A percentile compares a stretch with the other conserved stretches of the same genome.
phyloP scores from a whole-genome alignment of 148 eudicot genomes.

The Silene latifolia region DNA sequence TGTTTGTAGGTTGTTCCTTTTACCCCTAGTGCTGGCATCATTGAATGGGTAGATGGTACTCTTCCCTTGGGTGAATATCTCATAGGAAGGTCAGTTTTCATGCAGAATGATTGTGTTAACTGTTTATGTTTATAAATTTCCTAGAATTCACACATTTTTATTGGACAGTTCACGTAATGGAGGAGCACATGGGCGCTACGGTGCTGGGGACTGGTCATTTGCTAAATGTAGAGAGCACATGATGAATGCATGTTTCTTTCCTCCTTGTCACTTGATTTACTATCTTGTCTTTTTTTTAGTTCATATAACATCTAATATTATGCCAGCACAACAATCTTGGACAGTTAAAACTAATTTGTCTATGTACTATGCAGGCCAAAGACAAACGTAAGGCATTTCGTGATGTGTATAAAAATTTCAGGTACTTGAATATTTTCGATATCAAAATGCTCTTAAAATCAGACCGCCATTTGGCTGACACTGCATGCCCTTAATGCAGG shows the following conservation, averaged over 20 bases:
- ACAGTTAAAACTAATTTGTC: slow-evolving; percentile 9
- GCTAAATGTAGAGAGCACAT: slow-evolving; percentile 88
- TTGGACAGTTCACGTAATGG: slow-evolving; percentile 74
- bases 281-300: not conserved
- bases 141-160: slow-evolving; percentile 10
- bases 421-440: slow-evolving; percentile 34
- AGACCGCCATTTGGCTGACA: slow-evolving; percentile 15
- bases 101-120: slow-evolving; percentile 6
- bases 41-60: slow-evolving; percentile 99
- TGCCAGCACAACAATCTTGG: not conserved
- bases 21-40: slow-evolving; percentile 99
- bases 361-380: slow-evolving; percentile 53
- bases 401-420: slow-evolving; percentile 77
- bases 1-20: slow-evolving; percentile 87
- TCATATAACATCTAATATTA: slow-evolving; percentile 3
- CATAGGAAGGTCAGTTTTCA: slow-evolving; percentile 68
- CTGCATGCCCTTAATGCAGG: slow-evolving; percentile 42
- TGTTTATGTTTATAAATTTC: slow-evolving; percentile 10
- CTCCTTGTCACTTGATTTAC: slow-evolving; percentile 11
- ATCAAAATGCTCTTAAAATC: not conserved
- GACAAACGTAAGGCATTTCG: slow-evolving; percentile 83
- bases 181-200: slow-evolving; percentile 98
- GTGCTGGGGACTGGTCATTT: slow-evolving; percentile 90
- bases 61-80: slow-evolving; percentile 95
- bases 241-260: slow-evolving; percentile 50